These are phyloP conservation scores for Psidium guajava DNA, from an alignment of 345 rosid genomes.

Conservation along the genomic window DNA sequence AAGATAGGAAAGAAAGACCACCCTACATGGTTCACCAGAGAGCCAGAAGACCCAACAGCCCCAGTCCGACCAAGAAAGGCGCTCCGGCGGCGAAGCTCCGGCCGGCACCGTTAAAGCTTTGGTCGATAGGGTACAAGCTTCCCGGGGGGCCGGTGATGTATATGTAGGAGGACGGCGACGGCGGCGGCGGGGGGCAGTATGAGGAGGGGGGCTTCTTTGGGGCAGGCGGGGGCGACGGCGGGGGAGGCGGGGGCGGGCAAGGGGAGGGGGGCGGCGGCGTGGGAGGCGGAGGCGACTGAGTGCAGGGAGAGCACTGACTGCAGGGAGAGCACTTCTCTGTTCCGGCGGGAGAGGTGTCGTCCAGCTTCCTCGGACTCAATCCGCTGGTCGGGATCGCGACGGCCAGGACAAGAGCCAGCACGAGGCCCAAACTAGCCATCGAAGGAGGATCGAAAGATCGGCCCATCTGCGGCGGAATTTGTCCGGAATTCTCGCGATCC, in stretches of 20 bases:
- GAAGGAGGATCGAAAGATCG: background rate
- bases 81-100: background rate
- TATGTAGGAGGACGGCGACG: conserved; percentile 21
- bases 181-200: conserved; percentile 26
- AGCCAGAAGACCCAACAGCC: conserved; percentile 14
- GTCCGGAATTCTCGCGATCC: background rate
- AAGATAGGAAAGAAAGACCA: background rate
- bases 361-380: conserved; percentile 10
- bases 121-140: conserved; percentile 30
- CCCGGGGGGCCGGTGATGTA: conserved; percentile 47
- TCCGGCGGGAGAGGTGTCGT: conserved; percentile 11
- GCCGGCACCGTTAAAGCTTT: background rate
- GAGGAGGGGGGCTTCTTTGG: conserved; percentile 32
- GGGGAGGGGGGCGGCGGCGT: background rate
- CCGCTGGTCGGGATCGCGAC: background rate
- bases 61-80: conserved; percentile 14
- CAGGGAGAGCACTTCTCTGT: conserved; percentile 26
- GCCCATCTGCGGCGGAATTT: too few species aligned
- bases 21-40: conserved; percentile 1
- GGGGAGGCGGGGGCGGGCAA: conserved; percentile 14
- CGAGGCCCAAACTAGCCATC: background rate
- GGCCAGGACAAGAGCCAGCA: background rate
- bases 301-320: conserved; percentile 28
- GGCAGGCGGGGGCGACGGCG: conserved; percentile 17
- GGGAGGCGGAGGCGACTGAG: conserved; percentile 16